Evolutionary conservation across 2,329 filamentous ascomycete genomes (phyloP).

Genomic region (Paracoccidioides lutzii): DNA sequence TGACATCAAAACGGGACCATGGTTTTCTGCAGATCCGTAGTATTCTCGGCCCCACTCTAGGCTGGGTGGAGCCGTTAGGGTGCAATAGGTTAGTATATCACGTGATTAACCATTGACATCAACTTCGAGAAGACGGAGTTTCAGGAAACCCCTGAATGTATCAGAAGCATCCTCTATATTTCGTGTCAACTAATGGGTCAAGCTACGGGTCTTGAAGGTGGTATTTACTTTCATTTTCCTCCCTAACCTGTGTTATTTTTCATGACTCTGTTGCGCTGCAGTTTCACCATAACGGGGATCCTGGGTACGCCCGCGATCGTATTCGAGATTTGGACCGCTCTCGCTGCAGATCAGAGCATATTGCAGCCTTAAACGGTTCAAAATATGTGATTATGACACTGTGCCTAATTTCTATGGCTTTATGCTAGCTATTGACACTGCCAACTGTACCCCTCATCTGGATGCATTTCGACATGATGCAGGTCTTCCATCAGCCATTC

Average conservation of each 20-base stretch:
- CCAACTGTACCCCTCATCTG: constrained; percentile 6
- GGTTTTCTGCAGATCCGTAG: too few species aligned
- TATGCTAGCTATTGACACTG: constrained; percentile 4
- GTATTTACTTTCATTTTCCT: constrained; percentile 2
- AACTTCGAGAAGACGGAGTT: not conserved
- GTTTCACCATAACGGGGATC: constrained; percentile 11
- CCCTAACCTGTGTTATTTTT: not conserved
- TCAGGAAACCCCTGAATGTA: not conserved
- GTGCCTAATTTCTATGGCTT: constrained; percentile 10
- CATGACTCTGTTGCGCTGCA: not conserved
- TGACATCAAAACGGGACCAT: too few species aligned
- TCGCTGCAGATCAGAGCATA: constrained; percentile 10
- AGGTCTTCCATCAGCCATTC: constrained; percentile 5
- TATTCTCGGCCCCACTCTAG: too few species aligned
- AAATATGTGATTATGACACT: constrained; percentile 7
- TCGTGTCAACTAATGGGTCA: not conserved
- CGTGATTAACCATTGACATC: not conserved
- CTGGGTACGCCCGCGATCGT: constrained; percentile 9
- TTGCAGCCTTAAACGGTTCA: constrained; percentile 8
- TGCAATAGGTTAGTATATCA: too few species aligned
- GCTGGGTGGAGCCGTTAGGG: too few species aligned
- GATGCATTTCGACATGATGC: not conserved
- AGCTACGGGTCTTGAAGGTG: constrained; percentile 6
- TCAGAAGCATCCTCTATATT: not conserved
- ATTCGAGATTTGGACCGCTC: constrained; percentile 10